Conservation (phyloP, 495 filamentous ascomycete genomes). For the Tuber umbilicatum region DNA sequence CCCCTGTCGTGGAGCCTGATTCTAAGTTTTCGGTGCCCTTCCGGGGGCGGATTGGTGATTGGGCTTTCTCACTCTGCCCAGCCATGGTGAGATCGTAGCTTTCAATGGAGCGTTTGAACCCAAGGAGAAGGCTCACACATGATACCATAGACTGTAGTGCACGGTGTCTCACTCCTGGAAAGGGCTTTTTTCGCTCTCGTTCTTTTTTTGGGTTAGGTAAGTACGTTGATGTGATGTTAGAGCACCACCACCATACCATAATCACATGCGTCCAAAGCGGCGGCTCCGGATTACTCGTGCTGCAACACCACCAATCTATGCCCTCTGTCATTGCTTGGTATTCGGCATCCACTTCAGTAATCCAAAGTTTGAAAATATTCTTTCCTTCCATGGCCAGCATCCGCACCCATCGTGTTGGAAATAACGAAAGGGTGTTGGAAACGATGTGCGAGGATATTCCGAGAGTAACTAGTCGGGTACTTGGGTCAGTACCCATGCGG, state of each 20-base stretch:
- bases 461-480: neutral
- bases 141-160: neutral
- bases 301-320: neutral
- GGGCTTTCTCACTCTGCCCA: neutral
- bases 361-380: neutral
- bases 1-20: neutral
- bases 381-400: neutral
- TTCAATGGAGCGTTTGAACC: neutral
- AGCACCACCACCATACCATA: neutral
- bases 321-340: neutral
- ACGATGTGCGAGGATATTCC: neutral
- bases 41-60: neutral
- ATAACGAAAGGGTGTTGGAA: neutral
- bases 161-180: neutral
- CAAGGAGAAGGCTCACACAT: neutral
- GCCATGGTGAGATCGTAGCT: neutral
- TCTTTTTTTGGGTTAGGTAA: neutral
- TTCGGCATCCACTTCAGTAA: neutral
- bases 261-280: neutral
- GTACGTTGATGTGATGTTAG: neutral
- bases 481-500: neutral
- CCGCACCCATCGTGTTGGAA: neutral
- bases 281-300: neutral
- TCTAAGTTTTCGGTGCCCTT: neutral
- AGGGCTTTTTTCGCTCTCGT: neutral